phyloP scores from a whole-genome alignment of 1,284 basidiomycete genomes.

The Sanghuangporus weigelae region DNA sequence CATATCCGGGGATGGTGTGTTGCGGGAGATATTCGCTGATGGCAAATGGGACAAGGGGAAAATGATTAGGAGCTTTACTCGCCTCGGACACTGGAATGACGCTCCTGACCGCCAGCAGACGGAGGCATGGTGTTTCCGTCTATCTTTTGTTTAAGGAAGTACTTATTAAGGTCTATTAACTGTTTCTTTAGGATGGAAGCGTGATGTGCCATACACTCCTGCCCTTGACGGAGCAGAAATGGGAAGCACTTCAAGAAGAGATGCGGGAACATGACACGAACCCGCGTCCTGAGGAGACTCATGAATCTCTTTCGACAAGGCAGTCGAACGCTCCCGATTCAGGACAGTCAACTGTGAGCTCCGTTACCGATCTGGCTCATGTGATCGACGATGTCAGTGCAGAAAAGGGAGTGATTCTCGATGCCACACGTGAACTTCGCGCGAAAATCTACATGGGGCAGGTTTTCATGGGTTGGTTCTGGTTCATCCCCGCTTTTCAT shows the following conservation, averaged over 20 bases:
- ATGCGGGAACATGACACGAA: conserved; percentile 24
- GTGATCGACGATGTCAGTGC: conserved; percentile 15
- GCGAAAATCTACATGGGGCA: conserved; percentile 73
- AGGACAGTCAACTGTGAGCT: conserved; percentile 8
- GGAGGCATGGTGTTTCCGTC: conserved; percentile 18
- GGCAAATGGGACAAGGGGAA: conserved; percentile 66
- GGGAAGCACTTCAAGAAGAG: conserved; percentile 37
- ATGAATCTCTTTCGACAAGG: conserved; percentile 33
- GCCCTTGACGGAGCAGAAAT: conserved; percentile 39
- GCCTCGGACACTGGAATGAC: conserved; percentile 41
- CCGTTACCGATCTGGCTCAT: conserved; percentile 2
- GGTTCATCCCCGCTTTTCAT: conserved; percentile 82
- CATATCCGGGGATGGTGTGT: conserved; percentile 30
- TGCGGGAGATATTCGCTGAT: conserved; percentile 42
- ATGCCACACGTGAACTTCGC: conserved; percentile 68
- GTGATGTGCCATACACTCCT: conserved; percentile 38
- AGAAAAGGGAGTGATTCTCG: conserved; percentile 50
- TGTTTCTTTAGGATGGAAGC: conserved; percentile 32
- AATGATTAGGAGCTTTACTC: conserved; percentile 73
- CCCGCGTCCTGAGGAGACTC: neutral
- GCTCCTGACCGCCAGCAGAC: conserved; percentile 30
- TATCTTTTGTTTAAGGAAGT: neutral
- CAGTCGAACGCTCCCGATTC: conserved; percentile 20
- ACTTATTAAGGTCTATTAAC: neutral
- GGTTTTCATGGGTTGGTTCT: conserved; percentile 77